Conservation (phyloP, 495 filamentous ascomycete species). For the Hypoxylon trugodes region DNA sequence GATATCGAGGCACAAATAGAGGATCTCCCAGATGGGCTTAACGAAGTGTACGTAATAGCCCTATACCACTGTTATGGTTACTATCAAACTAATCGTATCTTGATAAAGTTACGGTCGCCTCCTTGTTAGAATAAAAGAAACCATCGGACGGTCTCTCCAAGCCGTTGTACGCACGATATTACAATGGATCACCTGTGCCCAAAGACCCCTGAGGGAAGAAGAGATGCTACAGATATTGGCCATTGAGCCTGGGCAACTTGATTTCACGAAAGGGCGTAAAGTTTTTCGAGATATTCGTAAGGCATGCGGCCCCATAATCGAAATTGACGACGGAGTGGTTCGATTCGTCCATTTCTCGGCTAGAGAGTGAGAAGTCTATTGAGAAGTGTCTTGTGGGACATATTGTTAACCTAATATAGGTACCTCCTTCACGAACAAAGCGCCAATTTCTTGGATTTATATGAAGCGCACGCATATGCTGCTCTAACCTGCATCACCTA, state of each 20-base stretch:
- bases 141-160: neutral
- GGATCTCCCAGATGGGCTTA: slow-evolving; percentile 22
- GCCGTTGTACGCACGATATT: slow-evolving; percentile 8
- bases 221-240: slow-evolving; percentile 29
- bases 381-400: too few relatives aligned
- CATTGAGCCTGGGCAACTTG: slow-evolving; percentile 10
- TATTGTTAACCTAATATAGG: slow-evolving; percentile 2
- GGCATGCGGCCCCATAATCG: slow-evolving; percentile 27
- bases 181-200: slow-evolving; percentile 29
- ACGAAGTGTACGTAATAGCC: slow-evolving; percentile 17
- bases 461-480: slow-evolving; percentile 8
- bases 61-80: neutral
- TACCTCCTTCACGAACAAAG: slow-evolving; percentile 32
- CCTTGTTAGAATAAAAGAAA: slow-evolving; percentile 15
- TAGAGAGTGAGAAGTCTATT: slow-evolving; percentile 15
- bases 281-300: slow-evolving; percentile 14
- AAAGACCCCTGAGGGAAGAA: slow-evolving; percentile 20
- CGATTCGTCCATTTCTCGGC: slow-evolving; percentile 33
- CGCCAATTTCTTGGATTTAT: slow-evolving; percentile 3
- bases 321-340: slow-evolving; percentile 3
- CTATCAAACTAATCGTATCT: neutral
- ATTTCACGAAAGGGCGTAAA: slow-evolving; percentile 29
- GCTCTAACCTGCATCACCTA: slow-evolving; percentile 17
- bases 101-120: slow-evolving; percentile 22
- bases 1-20: slow-evolving; percentile 19